Conservation (phyloP, 2,329 filamentous ascomycete genomes). For the Nemania diffusa region DNA sequence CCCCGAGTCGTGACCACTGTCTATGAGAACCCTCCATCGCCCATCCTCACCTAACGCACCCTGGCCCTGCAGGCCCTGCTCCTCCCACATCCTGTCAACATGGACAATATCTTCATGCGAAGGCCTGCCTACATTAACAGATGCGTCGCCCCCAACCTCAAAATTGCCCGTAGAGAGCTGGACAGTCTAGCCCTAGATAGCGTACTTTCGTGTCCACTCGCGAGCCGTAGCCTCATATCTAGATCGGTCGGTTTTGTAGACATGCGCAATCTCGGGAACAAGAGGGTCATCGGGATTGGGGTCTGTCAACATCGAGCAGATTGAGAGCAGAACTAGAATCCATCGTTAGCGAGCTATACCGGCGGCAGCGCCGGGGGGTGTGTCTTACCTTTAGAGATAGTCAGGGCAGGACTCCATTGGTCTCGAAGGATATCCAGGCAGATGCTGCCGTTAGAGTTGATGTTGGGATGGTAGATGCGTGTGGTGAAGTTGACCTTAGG, state of each 20-base stretch:
- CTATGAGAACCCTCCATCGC: slow-evolving; percentile 27
- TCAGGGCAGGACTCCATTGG: slow-evolving; percentile 98
- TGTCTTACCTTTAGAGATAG: slow-evolving; percentile 91
- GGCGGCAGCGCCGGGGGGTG: neutral
- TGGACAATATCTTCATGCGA: neutral
- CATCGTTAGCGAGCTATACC: slow-evolving; percentile 18
- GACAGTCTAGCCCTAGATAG: slow-evolving; percentile 70
- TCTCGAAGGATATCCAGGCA: slow-evolving; percentile 98
- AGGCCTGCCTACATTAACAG: neutral
- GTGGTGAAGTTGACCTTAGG: slow-evolving; percentile 99
- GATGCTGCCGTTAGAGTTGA: slow-evolving; percentile 99
- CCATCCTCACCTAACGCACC: slow-evolving; percentile 6
- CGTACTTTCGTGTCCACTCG: slow-evolving; percentile 99
- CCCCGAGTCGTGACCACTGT: slow-evolving; percentile 38
- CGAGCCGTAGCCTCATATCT: slow-evolving; percentile 96
- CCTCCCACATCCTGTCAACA: neutral
- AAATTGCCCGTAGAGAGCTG: neutral
- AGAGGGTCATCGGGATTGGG: slow-evolving; percentile 99
- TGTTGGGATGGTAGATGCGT: slow-evolving; percentile 99
- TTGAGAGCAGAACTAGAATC: slow-evolving; percentile 85
- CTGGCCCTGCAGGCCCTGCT: slow-evolving; percentile 5
- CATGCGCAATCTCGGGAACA: slow-evolving; percentile 97
- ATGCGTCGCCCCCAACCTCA: neutral
- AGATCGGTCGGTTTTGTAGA: slow-evolving; percentile 98
- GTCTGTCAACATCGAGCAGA: slow-evolving; percentile 99